phyloP scores from a whole-genome alignment of 139 green algal species.

The Chlorella vulgaris region DNA sequence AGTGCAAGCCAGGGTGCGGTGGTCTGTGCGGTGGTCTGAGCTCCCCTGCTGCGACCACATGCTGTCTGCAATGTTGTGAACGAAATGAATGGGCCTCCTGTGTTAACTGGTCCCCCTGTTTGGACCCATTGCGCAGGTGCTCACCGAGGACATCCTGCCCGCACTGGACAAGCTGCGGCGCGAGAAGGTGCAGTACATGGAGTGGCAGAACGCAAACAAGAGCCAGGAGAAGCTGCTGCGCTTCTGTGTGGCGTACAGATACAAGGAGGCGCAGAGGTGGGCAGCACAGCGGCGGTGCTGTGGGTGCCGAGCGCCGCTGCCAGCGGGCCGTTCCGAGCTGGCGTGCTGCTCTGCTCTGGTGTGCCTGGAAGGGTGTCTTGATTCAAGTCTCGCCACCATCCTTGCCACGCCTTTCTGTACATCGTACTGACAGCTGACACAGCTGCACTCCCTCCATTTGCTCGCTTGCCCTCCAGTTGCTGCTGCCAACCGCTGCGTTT shows the following conservation, averaged over 20 bases:
- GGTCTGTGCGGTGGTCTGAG: too few species aligned
- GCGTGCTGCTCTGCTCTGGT: too few species aligned
- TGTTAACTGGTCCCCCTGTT: neutral
- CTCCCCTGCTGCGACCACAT: too few species aligned
- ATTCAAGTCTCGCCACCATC: neutral
- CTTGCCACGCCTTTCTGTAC: neutral
- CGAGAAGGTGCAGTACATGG: constrained; percentile 84
- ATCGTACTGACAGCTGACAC: too few species aligned
- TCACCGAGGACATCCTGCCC: constrained; percentile 91
- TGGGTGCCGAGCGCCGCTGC: neutral
- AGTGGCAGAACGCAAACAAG: constrained; percentile 66
- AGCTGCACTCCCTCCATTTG: too few species aligned
- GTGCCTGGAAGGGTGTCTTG: neutral
- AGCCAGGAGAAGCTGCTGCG: constrained; percentile 71
- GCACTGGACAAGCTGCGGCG: constrained; percentile 82
- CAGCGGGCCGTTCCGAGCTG: neutral
- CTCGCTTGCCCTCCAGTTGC: too few species aligned
- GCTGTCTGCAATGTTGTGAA: too few species aligned
- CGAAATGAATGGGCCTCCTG: neutral
- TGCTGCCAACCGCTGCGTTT: too few species aligned
- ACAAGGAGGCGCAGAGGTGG: constrained; percentile 59
- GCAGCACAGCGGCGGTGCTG: neutral
- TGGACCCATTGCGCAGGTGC: constrained; percentile 73
- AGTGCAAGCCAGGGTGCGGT: too few species aligned
- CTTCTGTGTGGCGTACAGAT: constrained; percentile 89